Conservation (phyloP, 1,284 basidiomycete genomes). For the Ceratobasidium sp. region DNA sequence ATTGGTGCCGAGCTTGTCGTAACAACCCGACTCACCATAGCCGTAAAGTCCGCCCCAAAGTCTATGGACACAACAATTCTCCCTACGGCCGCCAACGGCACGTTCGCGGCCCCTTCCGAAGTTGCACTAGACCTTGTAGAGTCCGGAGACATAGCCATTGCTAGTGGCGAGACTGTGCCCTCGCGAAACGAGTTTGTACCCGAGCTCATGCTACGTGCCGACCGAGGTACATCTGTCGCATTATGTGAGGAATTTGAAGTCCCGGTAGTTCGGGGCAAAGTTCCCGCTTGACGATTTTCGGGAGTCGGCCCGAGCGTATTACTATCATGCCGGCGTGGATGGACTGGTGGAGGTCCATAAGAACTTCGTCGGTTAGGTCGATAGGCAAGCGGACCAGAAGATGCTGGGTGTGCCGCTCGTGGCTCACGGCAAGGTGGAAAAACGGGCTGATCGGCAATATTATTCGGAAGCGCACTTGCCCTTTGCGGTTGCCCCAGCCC, state of each 20-base stretch:
- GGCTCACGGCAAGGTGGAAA: not conserved
- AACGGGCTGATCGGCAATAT: not conserved
- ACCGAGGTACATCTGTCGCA: not conserved
- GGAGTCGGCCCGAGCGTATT: not conserved
- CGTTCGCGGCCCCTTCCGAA: slow-evolving; percentile 19
- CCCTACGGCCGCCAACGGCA: slow-evolving; percentile 40
- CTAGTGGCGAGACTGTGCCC: slow-evolving; percentile 15
- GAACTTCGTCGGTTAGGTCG: slow-evolving; percentile 20
- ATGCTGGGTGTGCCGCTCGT: not conserved
- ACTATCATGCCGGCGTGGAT: not conserved
- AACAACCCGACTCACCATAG: slow-evolving; percentile 69
- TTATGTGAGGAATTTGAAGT: not conserved
- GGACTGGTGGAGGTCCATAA: not conserved
- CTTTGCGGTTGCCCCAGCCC: not conserved
- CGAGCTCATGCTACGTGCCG: not conserved
- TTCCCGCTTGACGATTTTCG: not conserved
- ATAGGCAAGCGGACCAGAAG: slow-evolving; percentile 5
- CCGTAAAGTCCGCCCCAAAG: slow-evolving; percentile 88
- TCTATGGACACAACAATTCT: slow-evolving; percentile 80
- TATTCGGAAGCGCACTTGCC: not conserved
- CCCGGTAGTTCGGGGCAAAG: not conserved
- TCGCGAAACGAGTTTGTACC: not conserved
- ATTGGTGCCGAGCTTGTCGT: not conserved
- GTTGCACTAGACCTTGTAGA: not conserved
- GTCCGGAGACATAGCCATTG: not conserved